Conservation (phyloP, 805 yeast species). For the Spathaspora gorwiae region DNA sequence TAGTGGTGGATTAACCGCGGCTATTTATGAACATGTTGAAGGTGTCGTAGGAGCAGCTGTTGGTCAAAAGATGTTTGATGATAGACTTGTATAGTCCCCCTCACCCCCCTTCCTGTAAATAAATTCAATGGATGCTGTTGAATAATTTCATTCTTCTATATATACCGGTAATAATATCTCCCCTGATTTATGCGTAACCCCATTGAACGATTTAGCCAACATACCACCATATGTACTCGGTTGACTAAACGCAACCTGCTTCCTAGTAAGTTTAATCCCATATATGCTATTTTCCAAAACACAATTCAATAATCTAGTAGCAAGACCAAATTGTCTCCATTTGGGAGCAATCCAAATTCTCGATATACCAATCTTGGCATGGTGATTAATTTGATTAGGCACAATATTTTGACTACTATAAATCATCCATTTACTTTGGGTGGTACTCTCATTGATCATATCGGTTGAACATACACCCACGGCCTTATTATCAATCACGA, state of each 20-base stretch:
- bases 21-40: conserved; percentile 34
- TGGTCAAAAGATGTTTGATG: conserved; percentile 28
- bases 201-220: conserved; percentile 53
- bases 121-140: too few relatives aligned
- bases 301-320: conserved; percentile 37
- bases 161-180: conserved; percentile 49
- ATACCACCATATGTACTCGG: conserved; percentile 64
- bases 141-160: conserved; percentile 7
- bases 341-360: conserved; percentile 41
- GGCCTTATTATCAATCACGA: conserved; percentile 41
- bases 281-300: conserved; percentile 44
- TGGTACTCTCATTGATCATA: conserved; percentile 22
- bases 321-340: conserved; percentile 51
- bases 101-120: too few relatives aligned
- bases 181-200: conserved; percentile 51
- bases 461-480: conserved; percentile 58
- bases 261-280: conserved; percentile 41
- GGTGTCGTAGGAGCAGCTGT: conserved; percentile 24
- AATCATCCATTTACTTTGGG: conserved; percentile 50
- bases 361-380: conserved; percentile 33
- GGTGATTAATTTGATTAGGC: conserved; percentile 37
- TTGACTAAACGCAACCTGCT: conserved; percentile 64
- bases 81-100: conserved; percentile 5
- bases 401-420: conserved; percentile 47
- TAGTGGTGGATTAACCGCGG: conserved; percentile 40